Evolutionary conservation across 176 grass and related monocot species (phyloP).

Genomic region (Oryza glaberrima): DNA sequence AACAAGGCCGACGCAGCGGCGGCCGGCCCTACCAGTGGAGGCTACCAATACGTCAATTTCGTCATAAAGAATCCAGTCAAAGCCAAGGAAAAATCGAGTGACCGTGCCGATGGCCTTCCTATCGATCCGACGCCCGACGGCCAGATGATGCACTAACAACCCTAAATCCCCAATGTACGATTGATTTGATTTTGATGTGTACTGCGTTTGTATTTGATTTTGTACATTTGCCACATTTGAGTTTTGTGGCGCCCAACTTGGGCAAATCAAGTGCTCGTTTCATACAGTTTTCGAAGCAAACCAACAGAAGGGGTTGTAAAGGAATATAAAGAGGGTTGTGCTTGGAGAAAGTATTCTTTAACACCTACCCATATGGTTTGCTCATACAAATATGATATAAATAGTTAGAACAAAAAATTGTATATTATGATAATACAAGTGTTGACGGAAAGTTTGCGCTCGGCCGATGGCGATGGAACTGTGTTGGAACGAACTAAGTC

Average conservation of each 20-base stretch:
- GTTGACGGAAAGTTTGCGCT: no score
- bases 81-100: not conserved
- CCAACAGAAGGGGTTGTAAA: no score
- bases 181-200: not conserved
- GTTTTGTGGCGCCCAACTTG: not conserved
- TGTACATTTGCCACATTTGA: not conserved
- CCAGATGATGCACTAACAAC: not conserved
- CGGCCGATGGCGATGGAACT: no score
- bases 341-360: no score
- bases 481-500: no score
- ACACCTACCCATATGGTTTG: no score
- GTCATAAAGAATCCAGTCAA: conserved; percentile 29
- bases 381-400: no score
- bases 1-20: no score
- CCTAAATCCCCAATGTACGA: not conserved
- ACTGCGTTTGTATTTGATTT: not conserved
- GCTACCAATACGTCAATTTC: not conserved
- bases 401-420: no score
- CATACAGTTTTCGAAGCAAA: no score
- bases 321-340: no score
- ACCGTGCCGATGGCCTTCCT: not conserved
- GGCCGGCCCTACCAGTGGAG: not conserved
- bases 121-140: conserved; percentile 34
- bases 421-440: no score
- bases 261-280: not conserved